Conservation (phyloP, 441 rosid species). For the Codiaeum variegatum region DNA sequence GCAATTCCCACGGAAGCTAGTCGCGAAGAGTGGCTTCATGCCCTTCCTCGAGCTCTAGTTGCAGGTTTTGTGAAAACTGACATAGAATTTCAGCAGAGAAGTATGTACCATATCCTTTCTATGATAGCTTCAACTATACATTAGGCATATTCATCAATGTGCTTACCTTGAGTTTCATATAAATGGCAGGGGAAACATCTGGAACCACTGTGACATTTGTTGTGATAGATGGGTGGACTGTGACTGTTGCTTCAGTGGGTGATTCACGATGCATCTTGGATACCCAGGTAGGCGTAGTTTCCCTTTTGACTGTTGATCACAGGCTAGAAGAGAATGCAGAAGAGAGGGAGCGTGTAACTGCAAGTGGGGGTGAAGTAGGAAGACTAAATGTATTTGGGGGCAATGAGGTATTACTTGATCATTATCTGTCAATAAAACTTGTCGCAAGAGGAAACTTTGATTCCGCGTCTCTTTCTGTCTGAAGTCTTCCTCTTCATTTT, state of each 20-base stretch:
- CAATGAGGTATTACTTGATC: slow-evolving; percentile 57
- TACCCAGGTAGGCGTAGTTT: slow-evolving; percentile 84
- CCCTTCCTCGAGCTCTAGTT: slow-evolving; percentile 90
- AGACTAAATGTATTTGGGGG: slow-evolving; percentile 90
- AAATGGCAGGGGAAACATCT: slow-evolving; percentile 83
- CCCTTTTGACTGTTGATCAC: slow-evolving; percentile 92
- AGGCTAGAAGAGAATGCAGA: slow-evolving; percentile 93
- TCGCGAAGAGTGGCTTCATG: slow-evolving; percentile 95
- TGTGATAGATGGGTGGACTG: slow-evolving; percentile 92
- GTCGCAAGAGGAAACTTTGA: background rate
- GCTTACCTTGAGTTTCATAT: slow-evolving; percentile 22
- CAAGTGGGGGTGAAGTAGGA: slow-evolving; percentile 99
- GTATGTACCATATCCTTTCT: slow-evolving; percentile 28
- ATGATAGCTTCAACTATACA: slow-evolving; percentile 10
- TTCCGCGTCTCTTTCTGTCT: too few species aligned
- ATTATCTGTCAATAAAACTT: slow-evolving; percentile 9
- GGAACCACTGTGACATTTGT: slow-evolving; percentile 98
- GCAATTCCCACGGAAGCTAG: slow-evolving; percentile 73
- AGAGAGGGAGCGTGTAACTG: slow-evolving; percentile 98
- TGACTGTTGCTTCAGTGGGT: slow-evolving; percentile 96
- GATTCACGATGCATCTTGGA: slow-evolving; percentile 98
- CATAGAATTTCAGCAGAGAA: slow-evolving; percentile 92
- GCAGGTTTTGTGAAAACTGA: slow-evolving; percentile 98
- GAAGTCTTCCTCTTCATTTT: background rate
- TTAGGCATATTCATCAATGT: slow-evolving; percentile 6